A percentile compares a stretch with the other conserved stretches of the same genome.
These are phyloP conservation scores for Quercus phellos DNA, from an alignment of 331 rosid genomes.

Conservation along the genomic window DNA sequence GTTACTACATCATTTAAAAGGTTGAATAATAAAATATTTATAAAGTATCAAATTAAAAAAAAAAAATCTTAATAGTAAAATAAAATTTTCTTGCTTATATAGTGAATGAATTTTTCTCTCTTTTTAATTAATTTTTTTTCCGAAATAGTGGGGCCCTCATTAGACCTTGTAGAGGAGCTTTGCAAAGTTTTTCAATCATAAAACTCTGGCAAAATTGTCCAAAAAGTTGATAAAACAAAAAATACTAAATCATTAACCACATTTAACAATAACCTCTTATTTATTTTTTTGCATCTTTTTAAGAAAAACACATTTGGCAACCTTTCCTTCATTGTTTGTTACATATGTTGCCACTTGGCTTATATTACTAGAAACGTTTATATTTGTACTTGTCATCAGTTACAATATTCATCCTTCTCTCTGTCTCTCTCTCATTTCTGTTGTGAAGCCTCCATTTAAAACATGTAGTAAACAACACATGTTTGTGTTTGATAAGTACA, in stretches of 20 bases:
- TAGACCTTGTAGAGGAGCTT: no score
- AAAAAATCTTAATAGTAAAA: no score
- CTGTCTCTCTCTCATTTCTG: neutral
- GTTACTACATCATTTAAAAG: no score
- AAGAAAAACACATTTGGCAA: neutral
- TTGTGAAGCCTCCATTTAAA: neutral
- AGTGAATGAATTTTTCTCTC: no score
- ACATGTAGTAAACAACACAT: neutral
- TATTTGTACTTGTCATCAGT: conserved; percentile 6
- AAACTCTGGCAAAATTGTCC: neutral
- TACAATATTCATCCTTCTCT: neutral
- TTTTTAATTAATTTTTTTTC: no score
- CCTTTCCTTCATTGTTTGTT: neutral
- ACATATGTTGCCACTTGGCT: conserved; percentile 12
- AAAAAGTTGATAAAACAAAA: neutral
- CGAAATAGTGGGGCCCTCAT: no score
- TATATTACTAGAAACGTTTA: neutral
- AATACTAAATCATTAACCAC: neutral
- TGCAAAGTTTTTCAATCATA: no score
- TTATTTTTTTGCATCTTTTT: no score
- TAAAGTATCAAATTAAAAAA: no score
- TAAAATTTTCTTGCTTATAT: no score
- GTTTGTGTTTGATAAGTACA: neutral
- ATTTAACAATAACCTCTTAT: neutral
- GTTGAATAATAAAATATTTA: no score